Evolutionary conservation across 1,139 yeast species (phyloP).

Genomic region (Kodamaea ohmeri): DNA sequence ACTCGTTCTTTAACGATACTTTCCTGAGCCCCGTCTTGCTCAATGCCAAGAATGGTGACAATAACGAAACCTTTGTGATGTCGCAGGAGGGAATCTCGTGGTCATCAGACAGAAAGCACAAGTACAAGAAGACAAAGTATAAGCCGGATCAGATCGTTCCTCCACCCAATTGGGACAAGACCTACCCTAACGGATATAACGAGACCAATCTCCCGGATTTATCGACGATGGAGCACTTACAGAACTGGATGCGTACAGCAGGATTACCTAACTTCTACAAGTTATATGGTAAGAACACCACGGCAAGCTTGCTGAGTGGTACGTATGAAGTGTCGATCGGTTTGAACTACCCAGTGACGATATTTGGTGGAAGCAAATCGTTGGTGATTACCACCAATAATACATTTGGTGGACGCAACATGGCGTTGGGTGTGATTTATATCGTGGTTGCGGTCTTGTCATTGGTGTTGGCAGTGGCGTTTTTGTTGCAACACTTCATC

Average conservation of each 20-base stretch:
- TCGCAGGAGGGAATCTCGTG: slow-evolving; percentile 63
- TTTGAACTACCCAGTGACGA: slow-evolving; percentile 65
- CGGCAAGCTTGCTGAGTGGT: slow-evolving; percentile 51
- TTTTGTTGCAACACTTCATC: slow-evolving; percentile 47
- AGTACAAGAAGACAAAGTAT: slow-evolving; percentile 61
- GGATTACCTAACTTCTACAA: slow-evolving; percentile 71
- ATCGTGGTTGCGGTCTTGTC: slow-evolving; percentile 59
- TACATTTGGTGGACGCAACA: slow-evolving; percentile 67
- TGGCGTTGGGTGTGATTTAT: slow-evolving; percentile 65
- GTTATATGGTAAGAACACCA: slow-evolving; percentile 56
- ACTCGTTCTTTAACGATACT: slow-evolving; percentile 73
- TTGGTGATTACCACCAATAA: slow-evolving; percentile 65
- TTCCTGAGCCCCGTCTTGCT: slow-evolving; percentile 47
- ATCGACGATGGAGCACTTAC: slow-evolving; percentile 44
- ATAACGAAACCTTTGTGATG: slow-evolving; percentile 46
- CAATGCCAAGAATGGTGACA: slow-evolving; percentile 40
- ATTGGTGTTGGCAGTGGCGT: slow-evolving; percentile 45
- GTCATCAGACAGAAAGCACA: slow-evolving; percentile 53
- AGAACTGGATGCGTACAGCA: slow-evolving; percentile 86
- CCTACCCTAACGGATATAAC: slow-evolving; percentile 69
- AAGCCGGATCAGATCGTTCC: slow-evolving; percentile 62
- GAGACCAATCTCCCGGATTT: slow-evolving; percentile 61
- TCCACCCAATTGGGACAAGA: slow-evolving; percentile 71
- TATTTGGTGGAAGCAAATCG: slow-evolving; percentile 70
- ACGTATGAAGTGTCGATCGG: slow-evolving; percentile 57